Conservation (phyloP, 345 rosid species). For the Hirschfeldia incana region DNA sequence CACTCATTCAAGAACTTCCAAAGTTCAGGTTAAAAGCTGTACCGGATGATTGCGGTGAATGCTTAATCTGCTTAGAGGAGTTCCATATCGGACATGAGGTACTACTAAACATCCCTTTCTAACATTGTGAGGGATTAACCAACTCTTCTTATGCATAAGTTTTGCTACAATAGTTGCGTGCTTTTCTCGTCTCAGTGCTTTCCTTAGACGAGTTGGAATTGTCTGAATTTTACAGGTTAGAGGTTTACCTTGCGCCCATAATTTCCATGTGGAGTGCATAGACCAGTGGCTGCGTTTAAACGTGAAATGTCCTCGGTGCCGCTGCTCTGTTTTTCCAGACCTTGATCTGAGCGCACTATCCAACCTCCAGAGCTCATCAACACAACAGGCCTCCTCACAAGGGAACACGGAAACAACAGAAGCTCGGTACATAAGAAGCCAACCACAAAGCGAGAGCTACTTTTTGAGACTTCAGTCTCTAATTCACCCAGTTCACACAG, state of each 20-base stretch:
- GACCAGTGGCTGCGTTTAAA: conserved; percentile 95
- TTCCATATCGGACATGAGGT: conserved; percentile 93
- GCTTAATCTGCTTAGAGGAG: conserved; percentile 98
- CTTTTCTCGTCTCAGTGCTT: not conserved
- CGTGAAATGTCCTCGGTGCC: conserved; percentile 96
- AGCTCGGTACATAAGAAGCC: conserved; percentile 58
- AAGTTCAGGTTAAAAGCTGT: conserved; percentile 95
- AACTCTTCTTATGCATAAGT: not conserved
- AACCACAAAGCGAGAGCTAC: conserved; percentile 77
- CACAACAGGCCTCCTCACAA: conserved; percentile 10
- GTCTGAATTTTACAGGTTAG: conserved; percentile 67
- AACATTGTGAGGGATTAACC: not conserved
- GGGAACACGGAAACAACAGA: conserved; percentile 47
- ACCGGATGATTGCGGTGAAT: conserved; percentile 97
- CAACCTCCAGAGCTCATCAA: conserved; percentile 53
- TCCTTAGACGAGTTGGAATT: conserved; percentile 11
- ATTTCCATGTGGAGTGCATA: conserved; percentile 95
- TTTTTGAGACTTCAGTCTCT: conserved; percentile 66
- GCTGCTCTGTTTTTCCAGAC: conserved; percentile 92
- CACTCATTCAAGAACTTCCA: conserved; percentile 94
- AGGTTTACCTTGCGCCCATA: conserved; percentile 98
- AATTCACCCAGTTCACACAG: conserved; percentile 61
- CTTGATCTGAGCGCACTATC: conserved; percentile 95
- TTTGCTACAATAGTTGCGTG: not conserved
- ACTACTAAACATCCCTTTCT: conserved; percentile 26